phyloP scores from a whole-genome alignment of 176 grass and related monocot species.

The Oryza longistaminata region DNA sequence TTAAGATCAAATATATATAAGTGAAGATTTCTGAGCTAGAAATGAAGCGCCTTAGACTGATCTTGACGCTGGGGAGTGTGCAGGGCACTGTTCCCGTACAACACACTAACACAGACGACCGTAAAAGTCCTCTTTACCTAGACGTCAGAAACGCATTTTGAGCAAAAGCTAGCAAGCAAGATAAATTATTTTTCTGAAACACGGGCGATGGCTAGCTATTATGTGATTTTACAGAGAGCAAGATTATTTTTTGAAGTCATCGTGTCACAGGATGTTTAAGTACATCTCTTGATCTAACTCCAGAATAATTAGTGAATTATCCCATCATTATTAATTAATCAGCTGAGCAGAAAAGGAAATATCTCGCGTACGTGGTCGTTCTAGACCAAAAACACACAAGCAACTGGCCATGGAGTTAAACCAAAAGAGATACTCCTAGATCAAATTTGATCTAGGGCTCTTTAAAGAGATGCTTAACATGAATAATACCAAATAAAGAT shows the following conservation, averaged over 20 bases:
- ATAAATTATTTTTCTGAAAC: too few species aligned
- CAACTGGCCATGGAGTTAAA: neutral
- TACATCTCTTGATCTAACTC: neutral
- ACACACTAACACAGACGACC: neutral
- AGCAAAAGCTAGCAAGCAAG: neutral
- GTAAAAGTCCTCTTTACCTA: neutral
- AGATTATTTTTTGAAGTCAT: neutral
- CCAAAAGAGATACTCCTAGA: neutral
- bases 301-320: neutral
- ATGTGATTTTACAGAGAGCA: neutral
- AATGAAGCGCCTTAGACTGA: conserved; percentile 1
- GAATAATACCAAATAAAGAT: neutral
- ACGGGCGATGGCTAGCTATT: neutral
- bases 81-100: conserved; percentile 14
- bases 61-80: neutral
- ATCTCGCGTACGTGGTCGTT: neutral
- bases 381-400: neutral
- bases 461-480: neutral
- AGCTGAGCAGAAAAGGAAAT: neutral
- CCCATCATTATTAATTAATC: neutral
- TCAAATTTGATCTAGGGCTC: neutral
- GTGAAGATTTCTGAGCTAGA: neutral
- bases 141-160: neutral
- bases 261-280: neutral
- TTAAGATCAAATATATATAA: neutral